These are phyloP conservation scores for Brassica nigra DNA, from an alignment of 345 rosid genomes.

Conservation along the genomic window DNA sequence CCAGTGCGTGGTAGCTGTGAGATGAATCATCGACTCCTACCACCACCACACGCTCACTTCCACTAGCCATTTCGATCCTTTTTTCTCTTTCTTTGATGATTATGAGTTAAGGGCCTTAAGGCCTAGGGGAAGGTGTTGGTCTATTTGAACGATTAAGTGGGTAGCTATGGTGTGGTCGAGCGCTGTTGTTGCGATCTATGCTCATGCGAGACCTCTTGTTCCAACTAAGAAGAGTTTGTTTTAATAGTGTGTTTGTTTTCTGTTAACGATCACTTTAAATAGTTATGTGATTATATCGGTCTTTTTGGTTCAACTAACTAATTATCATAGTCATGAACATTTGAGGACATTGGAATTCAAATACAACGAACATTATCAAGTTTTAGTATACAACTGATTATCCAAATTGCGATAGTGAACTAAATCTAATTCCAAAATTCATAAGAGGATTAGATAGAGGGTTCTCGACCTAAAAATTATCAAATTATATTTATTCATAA, in stretches of 20 bases:
- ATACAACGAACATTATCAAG: background rate
- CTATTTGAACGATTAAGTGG: background rate
- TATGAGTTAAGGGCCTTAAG: too few species aligned
- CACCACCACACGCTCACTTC: slow-evolving; percentile 46
- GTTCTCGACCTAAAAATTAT: too few species aligned
- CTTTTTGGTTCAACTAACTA: background rate
- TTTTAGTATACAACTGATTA: background rate
- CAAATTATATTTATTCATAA: too few species aligned
- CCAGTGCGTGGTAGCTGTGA: slow-evolving; percentile 56
- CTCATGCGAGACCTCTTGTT: background rate
- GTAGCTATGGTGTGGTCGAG: background rate
- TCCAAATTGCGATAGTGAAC: background rate
- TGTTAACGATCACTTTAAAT: background rate
- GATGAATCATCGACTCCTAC: slow-evolving; percentile 56
- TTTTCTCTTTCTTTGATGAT: background rate
- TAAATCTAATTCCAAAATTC: background rate
- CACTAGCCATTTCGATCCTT: slow-evolving; percentile 30
- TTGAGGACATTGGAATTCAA: background rate
- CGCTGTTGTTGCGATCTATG: background rate
- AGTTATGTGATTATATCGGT: too few species aligned
- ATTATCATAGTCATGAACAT: background rate
- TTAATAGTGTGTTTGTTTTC: background rate
- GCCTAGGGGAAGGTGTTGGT: too few species aligned
- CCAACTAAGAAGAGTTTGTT: background rate
- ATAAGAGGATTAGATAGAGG: background rate